phyloP scores from a whole-genome alignment of 2,329 filamentous ascomycete genomes.

The Paraphoma chrysanthemicola region DNA sequence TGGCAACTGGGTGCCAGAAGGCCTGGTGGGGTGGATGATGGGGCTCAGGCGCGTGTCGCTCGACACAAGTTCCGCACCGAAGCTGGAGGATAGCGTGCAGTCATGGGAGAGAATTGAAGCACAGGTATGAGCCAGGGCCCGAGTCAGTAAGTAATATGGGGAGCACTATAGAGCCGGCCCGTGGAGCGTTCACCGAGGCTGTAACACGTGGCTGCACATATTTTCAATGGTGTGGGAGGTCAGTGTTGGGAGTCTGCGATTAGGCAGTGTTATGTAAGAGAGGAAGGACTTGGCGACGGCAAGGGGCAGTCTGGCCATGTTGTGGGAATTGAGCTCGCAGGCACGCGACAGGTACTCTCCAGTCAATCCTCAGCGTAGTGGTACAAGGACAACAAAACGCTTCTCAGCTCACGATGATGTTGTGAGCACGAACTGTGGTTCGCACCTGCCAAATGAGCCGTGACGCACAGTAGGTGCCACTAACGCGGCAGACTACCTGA shows the following conservation, averaged over 20 bases:
- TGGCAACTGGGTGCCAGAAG: conserved; percentile 77
- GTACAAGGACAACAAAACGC: conserved; percentile 11
- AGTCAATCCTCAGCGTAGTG: conserved; percentile 10
- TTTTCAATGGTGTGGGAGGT: neutral
- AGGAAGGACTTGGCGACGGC: conserved; percentile 15
- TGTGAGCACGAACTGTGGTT: conserved; percentile 33
- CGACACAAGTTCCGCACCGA: conserved; percentile 40
- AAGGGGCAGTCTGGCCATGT: conserved; percentile 1
- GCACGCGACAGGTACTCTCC: conserved; percentile 12
- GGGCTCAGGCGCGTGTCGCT: conserved; percentile 68
- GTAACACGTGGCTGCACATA: neutral
- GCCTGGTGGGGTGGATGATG: conserved; percentile 92
- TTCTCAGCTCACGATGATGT: conserved; percentile 15
- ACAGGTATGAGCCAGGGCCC: conserved; percentile 7
- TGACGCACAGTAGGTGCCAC: conserved; percentile 25
- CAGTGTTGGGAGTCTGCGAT: conserved; percentile 1
- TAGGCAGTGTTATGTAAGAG: conserved; percentile 24
- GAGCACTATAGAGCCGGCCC: neutral
- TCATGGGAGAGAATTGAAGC: conserved; percentile 56
- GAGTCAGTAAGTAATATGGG: neutral
- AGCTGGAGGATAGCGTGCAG: conserved; percentile 53
- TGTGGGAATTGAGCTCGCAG: conserved; percentile 10
- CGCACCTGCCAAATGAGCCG: conserved; percentile 22
- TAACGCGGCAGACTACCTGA: conserved; percentile 19
- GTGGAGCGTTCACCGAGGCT: neutral